Percentiles rank a stretch among this genome's conserved stretches.
These are phyloP conservation scores for Ananas comosus DNA, from an alignment of 176 grass and related monocot species.

Conservation along the genomic window DNA sequence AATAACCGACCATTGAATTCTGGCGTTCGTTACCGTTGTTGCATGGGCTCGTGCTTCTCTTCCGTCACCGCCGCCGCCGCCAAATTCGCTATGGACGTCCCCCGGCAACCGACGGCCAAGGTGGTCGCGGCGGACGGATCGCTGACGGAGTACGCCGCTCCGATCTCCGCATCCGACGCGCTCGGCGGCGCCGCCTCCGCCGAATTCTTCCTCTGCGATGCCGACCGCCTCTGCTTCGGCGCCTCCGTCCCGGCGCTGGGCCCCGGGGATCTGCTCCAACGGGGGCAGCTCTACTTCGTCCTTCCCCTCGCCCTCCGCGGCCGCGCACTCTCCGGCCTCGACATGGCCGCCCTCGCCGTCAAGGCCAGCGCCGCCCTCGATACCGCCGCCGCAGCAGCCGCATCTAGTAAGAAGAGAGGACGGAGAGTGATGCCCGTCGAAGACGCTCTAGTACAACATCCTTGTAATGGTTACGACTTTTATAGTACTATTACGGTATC, in stretches of 20 bases:
- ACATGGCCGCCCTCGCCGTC: conserved; percentile 48
- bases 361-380: conserved; percentile 40
- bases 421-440: conserved; percentile 22
- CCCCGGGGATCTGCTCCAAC: conserved; percentile 23
- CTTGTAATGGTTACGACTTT: conserved; percentile 24
- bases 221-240: conserved; percentile 58
- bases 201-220: conserved; percentile 40
- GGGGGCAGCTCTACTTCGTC: conserved; percentile 46
- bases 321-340: conserved; percentile 20
- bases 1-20: no score
- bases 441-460: neutral
- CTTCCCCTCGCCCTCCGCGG: conserved; percentile 24
- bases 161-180: conserved; percentile 19
- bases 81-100: neutral
- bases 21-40: no score
- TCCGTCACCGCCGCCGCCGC: neutral
- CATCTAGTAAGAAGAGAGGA: neutral
- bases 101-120: conserved; percentile 12
- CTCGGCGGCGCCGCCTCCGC: neutral
- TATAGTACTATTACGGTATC: neutral
- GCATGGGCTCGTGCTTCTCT: neutral
- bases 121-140: conserved; percentile 47
- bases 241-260: conserved; percentile 12
- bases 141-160: conserved; percentile 27
- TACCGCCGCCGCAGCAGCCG: neutral